phyloP scores from a whole-genome alignment of 78 protist species.

The Anaeramoeba ignava region DNA sequence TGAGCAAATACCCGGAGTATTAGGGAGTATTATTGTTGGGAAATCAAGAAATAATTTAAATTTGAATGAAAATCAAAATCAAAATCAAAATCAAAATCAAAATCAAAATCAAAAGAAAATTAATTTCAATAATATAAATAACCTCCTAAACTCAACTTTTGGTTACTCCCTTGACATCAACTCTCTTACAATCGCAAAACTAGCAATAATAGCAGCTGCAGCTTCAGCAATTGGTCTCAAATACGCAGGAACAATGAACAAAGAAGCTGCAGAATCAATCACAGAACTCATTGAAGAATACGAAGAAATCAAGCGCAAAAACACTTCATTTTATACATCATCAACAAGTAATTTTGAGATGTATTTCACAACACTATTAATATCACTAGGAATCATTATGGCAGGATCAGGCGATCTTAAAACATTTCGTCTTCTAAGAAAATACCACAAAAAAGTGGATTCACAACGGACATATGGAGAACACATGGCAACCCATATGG shows the following conservation, averaged over 20 bases:
- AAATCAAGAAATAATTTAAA: no score
- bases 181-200: constrained; percentile 11
- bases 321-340: background rate
- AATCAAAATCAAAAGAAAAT: no score
- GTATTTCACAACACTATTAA: background rate
- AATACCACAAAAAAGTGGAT: background rate
- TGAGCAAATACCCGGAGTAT: constrained; percentile 6
- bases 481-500: constrained; percentile 63
- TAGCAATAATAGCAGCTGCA: constrained; percentile 53
- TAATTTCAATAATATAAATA: no score
- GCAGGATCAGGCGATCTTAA: constrained; percentile 55
- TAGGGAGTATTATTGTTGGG: background rate
- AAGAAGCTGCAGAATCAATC: background rate
- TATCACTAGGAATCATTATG: constrained; percentile 12
- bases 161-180: constrained; percentile 11
- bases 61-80: background rate
- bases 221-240: constrained; percentile 49
- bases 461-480: constrained; percentile 36
- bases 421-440: constrained; percentile 28
- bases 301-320: background rate
- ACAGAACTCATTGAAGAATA: no score
- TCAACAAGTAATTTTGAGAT: background rate
- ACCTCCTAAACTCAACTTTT: no score
- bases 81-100: no score
- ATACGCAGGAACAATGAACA: constrained; percentile 26